Conservation (phyloP, 768 basidiomycete genomes). For the Boletus edulis region DNA sequence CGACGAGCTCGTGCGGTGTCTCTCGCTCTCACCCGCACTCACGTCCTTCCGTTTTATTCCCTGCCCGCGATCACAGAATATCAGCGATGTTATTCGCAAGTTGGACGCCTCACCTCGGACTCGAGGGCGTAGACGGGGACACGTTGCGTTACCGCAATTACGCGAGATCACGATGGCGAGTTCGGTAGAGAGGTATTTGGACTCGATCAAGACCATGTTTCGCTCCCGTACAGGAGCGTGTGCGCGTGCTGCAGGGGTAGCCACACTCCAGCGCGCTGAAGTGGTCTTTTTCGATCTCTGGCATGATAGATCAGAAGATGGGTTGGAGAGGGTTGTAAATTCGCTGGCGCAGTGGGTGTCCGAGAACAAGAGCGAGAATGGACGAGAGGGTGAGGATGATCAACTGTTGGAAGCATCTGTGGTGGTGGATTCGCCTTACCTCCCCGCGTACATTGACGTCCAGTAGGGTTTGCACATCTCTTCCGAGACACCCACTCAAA, state of each 20-base stretch:
- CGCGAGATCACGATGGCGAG: conserved; percentile 16
- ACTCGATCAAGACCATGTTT: conserved; percentile 5
- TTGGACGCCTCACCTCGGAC: conserved; percentile 1
- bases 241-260: conserved; percentile 1
- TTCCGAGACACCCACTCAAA: neutral
- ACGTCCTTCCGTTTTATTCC: conserved; percentile 18
- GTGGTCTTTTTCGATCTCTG: conserved; percentile 10
- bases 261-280: conserved; percentile 5
- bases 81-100: conserved; percentile 7
- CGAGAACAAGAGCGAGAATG: neutral
- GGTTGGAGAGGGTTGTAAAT: neutral
- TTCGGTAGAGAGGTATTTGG: conserved; percentile 9
- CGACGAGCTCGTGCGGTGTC: conserved; percentile 20
- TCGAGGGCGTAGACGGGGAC: neutral
- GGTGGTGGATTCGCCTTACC: conserved; percentile 6
- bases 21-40: conserved; percentile 13
- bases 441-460: conserved; percentile 7
- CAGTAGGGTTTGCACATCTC: neutral
- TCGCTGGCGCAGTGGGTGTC: neutral
- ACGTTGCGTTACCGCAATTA: conserved; percentile 1
- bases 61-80: conserved; percentile 16
- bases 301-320: neutral
- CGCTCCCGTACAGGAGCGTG: conserved; percentile 5
- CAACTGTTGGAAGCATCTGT: conserved; percentile 5
- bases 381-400: neutral